Evolutionary conservation across 495 filamentous ascomycete species (phyloP).

Genomic region (Penicillium parvum): DNA sequence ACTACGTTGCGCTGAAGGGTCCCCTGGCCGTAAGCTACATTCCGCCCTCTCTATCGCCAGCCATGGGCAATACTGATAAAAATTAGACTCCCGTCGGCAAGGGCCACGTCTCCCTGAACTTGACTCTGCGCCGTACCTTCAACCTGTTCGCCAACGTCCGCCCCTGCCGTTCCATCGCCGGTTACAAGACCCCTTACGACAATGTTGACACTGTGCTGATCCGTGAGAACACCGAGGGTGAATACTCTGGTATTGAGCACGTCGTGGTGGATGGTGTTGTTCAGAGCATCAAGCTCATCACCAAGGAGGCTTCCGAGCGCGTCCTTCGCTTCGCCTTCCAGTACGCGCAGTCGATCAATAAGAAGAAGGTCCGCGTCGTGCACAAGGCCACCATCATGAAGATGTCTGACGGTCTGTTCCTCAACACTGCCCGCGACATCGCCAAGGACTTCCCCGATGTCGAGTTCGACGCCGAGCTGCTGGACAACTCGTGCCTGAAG

Average conservation of each 20-base stretch:
- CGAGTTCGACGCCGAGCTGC: conserved; percentile 92
- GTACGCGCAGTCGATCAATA: conserved; percentile 85
- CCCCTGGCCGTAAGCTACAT: conserved; percentile 76
- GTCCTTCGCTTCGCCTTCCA: conserved; percentile 97
- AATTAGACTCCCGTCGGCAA: conserved; percentile 90
- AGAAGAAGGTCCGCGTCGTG: conserved; percentile 92
- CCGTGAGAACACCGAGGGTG: conserved; percentile 99
- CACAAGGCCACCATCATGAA: conserved; percentile 99
- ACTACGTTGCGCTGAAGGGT: conserved; percentile 95
- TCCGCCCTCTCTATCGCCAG: neutral
- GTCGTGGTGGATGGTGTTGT: conserved; percentile 97
- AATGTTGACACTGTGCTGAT: conserved; percentile 96
- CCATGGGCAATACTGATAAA: conserved; percentile 16
- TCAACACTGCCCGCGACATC: conserved; percentile 75
- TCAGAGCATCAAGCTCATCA: conserved; percentile 99
- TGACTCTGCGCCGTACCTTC: conserved; percentile 96
- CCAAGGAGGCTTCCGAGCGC: conserved; percentile 84
- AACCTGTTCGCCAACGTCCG: conserved; percentile 99
- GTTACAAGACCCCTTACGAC: conserved; percentile 98
- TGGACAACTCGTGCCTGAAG: conserved; percentile 98
- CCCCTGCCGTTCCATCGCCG: conserved; percentile 91
- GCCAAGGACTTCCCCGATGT: conserved; percentile 91
- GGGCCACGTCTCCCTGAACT: conserved; percentile 97
- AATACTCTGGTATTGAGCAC: conserved; percentile 99
- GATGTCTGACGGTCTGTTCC: conserved; percentile 98